Conservation (phyloP, 208 protist genomes). For the Naegleria fowleri region DNA sequence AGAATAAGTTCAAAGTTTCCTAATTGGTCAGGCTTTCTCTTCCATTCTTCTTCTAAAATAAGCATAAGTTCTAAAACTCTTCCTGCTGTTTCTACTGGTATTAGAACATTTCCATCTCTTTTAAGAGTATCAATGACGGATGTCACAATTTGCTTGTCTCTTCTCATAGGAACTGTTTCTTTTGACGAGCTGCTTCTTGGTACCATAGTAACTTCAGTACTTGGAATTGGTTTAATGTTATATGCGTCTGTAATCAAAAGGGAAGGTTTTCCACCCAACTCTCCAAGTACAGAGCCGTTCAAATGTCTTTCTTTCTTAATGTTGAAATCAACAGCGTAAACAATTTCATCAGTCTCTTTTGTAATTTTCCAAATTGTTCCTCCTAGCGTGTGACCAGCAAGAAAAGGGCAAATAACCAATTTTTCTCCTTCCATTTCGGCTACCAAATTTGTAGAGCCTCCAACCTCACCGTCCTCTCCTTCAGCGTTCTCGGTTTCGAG, state of each 20-base stretch:
- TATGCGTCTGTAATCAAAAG: conserved; percentile 34
- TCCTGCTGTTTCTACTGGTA: conserved; percentile 63
- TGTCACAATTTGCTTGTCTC: conserved; percentile 30
- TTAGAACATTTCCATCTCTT: conserved; percentile 62
- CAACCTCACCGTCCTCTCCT: neutral
- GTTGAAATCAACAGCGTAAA: conserved; percentile 77
- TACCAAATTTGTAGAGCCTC: neutral
- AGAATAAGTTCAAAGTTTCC: conserved; percentile 55
- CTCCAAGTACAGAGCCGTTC: neutral
- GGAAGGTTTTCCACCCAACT: conserved; percentile 20
- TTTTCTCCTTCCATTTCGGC: neutral
- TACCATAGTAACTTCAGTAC: neutral
- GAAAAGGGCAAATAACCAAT: conserved; percentile 31
- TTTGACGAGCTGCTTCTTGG: neutral
- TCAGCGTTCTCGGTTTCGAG: neutral
- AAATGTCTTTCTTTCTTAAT: conserved; percentile 56
- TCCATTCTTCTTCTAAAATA: conserved; percentile 57
- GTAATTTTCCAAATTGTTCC: conserved; percentile 68
- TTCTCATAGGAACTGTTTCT: neutral
- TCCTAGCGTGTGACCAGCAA: conserved; percentile 58
- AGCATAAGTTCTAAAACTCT: conserved; percentile 60
- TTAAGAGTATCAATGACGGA: conserved; percentile 45
- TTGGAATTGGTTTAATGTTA: neutral
- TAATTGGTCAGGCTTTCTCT: conserved; percentile 30
- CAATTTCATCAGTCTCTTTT: conserved; percentile 69